A percentile compares a stretch with the other conserved stretches of the same genome.
Conservation (phyloP, 2,329 filamentous ascomycete species). For the Didymella exigua region DNA sequence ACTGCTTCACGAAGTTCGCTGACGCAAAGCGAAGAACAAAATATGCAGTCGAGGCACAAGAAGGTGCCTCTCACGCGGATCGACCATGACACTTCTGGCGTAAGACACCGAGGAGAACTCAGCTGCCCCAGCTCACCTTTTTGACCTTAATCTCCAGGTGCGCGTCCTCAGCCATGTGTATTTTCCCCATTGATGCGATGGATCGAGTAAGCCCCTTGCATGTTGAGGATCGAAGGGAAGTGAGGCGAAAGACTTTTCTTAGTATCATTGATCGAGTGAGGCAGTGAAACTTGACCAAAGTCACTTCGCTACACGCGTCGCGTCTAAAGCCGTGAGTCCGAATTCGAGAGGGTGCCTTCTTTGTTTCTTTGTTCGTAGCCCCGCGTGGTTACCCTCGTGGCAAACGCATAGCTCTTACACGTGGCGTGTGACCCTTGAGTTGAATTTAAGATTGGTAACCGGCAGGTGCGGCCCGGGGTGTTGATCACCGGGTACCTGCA, state of each 20-base stretch:
- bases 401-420: neutral
- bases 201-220: neutral
- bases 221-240: neutral
- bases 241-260: neutral
- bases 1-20: neutral
- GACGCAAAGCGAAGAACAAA: neutral
- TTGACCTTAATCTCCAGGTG: neutral
- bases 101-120: neutral
- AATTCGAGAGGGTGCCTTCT: neutral
- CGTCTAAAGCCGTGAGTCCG: neutral
- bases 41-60: neutral
- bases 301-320: neutral
- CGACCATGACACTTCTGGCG: neutral
- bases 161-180: neutral
- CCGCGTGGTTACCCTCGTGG: neutral
- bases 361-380: neutral
- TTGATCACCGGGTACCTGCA: conserved; percentile 6
- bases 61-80: neutral
- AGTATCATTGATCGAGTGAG: neutral
- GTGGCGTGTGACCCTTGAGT: neutral
- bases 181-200: neutral
- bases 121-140: neutral
- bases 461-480: neutral
- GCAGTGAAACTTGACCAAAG: neutral
- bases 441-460: neutral